phyloP scores from a whole-genome alignment of 208 protist species.

The Trypanosoma boissoni region DNA sequence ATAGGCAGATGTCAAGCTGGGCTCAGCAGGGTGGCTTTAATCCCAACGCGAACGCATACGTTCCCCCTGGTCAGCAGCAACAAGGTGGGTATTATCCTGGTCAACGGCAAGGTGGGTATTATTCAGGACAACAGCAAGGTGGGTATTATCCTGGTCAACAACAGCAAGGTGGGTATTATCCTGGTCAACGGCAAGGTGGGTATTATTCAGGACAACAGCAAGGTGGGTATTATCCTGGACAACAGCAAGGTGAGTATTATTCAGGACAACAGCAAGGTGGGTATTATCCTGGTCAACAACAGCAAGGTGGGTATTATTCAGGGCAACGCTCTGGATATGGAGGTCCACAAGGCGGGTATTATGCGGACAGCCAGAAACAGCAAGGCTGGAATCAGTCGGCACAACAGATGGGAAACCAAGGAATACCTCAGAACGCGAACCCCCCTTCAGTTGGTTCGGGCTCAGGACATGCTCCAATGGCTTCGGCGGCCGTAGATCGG shows the following conservation, averaged over 20 bases:
- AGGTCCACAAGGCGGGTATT: constrained; percentile 29
- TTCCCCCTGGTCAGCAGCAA: constrained; percentile 19
- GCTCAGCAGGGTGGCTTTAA: constrained; percentile 61
- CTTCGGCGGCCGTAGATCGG: constrained; percentile 1
- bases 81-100: constrained; percentile 15
- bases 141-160: constrained; percentile 13
- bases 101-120: too few species aligned
- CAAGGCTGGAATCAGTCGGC: not conserved
- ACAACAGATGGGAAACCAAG: constrained; percentile 8
- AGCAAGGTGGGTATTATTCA: constrained; percentile 9
- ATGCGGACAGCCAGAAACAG: constrained; percentile 11
- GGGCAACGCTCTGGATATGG: too few species aligned
- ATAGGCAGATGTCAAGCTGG: constrained; percentile 54
- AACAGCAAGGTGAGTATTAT: constrained; percentile 11
- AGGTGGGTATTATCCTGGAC: constrained; percentile 29
- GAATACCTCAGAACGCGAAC: not conserved
- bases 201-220: constrained; percentile 9
- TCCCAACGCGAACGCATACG: constrained; percentile 25
- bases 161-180: constrained; percentile 6
- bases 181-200: not conserved
- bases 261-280: constrained; percentile 24
- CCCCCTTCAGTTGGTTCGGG: constrained; percentile 2
- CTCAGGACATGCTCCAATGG: constrained; percentile 18
- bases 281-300: constrained; percentile 28
- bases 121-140: constrained; percentile 11